Base-by-base conservation (phyloP, 352 stramenopile species). In the Phytophthora ohioensis region DNA sequence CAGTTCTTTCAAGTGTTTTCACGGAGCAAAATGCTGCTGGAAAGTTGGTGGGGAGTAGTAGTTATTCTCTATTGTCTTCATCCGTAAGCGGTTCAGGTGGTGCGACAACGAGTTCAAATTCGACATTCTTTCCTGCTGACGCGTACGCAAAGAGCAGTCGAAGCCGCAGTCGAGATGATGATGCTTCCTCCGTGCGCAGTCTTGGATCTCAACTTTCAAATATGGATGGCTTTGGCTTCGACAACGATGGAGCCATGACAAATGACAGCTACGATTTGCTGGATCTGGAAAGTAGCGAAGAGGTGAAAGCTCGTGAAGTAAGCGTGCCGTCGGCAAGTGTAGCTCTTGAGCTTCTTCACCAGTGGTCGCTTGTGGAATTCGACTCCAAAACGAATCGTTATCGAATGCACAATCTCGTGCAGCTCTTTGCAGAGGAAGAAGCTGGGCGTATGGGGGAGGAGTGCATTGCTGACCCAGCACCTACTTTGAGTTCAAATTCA, bases 391-490 rank as follows among this genome's bases (percentile, higher is more conserved):
- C 81, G 5, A 89, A 84, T 65, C 80, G 83, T 11, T 95, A 93
- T 71, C 88, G 85, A 2, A 90, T 95, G 78, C 88, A 95, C 64
- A 95, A 92, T 41, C 81, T 95, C 17, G 83, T 95, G 31, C 88
- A 94, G 63, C 77, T 93, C 36, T 95, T 95, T 70, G 88, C 88
- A 2, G 86, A 95, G 64, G 84, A 93, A 57, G 88, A 95, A 78
- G 85, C 84, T 45, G 79, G 67, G 36, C 71, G 74, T 17, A 75
- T 93, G 59, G 81, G 80, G 13, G 85, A 91, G 4, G 73, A 84
- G 54, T 66, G 62, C 0, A 71, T 88, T 12, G 36, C 74, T 17
- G 69, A 84, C 41, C 17, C 65, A 43, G 56, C 41, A 27, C 10
- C 60, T 42, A 9, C 49, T 45, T 53, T 64, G 13, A 69, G 42